These are phyloP conservation scores for Penicillium odoratum DNA, from an alignment of 495 filamentous ascomycete genomes.

Conservation along the genomic window DNA sequence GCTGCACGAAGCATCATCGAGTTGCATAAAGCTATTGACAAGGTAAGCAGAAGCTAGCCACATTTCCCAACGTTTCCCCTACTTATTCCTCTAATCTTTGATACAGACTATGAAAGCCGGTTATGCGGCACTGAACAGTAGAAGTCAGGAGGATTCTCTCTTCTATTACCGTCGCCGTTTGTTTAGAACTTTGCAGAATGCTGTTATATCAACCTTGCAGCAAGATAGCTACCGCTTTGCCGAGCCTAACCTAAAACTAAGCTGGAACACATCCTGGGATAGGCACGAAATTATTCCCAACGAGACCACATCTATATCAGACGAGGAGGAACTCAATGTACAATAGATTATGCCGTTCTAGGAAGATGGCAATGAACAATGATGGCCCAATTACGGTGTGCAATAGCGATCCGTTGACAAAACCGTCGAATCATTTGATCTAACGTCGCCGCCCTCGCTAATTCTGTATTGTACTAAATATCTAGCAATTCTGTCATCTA, in stretches of 20 bases:
- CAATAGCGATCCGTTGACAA: too few relatives aligned
- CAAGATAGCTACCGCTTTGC: not conserved
- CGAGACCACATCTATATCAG: not conserved
- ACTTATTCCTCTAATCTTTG: not conserved
- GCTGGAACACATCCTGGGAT: not conserved
- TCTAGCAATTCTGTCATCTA: too few relatives aligned
- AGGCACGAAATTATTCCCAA: not conserved
- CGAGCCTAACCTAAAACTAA: not conserved
- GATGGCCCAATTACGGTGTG: too few relatives aligned
- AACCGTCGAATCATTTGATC: too few relatives aligned
- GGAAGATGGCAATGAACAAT: too few relatives aligned
- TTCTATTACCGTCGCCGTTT: not conserved
- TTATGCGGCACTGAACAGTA: not conserved
- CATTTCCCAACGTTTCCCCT: not conserved
- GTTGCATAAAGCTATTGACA: conserved; percentile 44
- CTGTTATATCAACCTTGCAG: not conserved
- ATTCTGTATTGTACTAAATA: too few relatives aligned
- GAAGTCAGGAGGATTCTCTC: not conserved
- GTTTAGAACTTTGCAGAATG: not conserved
- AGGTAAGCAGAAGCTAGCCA: conserved; percentile 9
- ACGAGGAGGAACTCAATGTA: not conserved
- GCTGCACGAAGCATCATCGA: conserved; percentile 42
- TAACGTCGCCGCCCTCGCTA: too few relatives aligned
- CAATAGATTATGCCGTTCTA: not conserved
- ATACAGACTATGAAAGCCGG: not conserved